Evolutionary conservation across 1,139 yeast species (phyloP).

Genomic region (Blastobotrys buckinghamii): DNA sequence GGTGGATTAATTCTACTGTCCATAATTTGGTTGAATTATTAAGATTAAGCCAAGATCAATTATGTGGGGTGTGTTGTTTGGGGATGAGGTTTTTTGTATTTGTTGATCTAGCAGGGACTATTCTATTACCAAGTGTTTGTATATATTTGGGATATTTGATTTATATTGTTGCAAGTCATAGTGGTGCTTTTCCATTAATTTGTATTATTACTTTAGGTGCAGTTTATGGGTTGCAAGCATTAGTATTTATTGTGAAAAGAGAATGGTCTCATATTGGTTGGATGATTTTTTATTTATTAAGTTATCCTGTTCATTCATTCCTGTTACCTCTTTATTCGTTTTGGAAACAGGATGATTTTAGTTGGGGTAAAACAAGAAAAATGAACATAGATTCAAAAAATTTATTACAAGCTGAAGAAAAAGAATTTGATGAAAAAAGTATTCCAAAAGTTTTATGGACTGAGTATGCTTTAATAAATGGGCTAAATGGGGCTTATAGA

Average conservation of each 20-base stretch:
- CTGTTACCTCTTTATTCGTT: conserved; percentile 82
- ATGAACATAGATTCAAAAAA: conserved; percentile 56
- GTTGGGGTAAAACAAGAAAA: conserved; percentile 97
- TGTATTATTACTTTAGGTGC: conserved; percentile 69
- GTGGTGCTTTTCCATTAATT: conserved; percentile 66
- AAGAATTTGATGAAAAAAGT: conserved; percentile 29
- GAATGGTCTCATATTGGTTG: conserved; percentile 74
- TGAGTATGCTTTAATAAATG: conserved; percentile 27
- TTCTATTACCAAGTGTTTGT: conserved; percentile 84
- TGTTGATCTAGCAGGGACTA: conserved; percentile 33
- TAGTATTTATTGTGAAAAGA: conserved; percentile 81
- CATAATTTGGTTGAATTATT: conserved; percentile 34
- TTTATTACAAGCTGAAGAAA: conserved; percentile 62
- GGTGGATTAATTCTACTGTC: conserved; percentile 37
- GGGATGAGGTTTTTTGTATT: conserved; percentile 35
- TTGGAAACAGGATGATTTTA: conserved; percentile 97
- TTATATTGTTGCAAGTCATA: conserved; percentile 50
- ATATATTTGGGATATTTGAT: conserved; percentile 74
- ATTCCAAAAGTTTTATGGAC: conserved; percentile 30
- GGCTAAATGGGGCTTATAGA: conserved; percentile 29
- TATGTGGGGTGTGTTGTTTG: conserved; percentile 35
- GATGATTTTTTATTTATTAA: conserved; percentile 73
- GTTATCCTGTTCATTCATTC: conserved; percentile 93
- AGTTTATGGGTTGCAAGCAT: conserved; percentile 85
- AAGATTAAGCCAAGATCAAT: conserved; percentile 26